Conservation (phyloP, 176 grass and related monocot genomes). For the Saccharum officinarum region DNA sequence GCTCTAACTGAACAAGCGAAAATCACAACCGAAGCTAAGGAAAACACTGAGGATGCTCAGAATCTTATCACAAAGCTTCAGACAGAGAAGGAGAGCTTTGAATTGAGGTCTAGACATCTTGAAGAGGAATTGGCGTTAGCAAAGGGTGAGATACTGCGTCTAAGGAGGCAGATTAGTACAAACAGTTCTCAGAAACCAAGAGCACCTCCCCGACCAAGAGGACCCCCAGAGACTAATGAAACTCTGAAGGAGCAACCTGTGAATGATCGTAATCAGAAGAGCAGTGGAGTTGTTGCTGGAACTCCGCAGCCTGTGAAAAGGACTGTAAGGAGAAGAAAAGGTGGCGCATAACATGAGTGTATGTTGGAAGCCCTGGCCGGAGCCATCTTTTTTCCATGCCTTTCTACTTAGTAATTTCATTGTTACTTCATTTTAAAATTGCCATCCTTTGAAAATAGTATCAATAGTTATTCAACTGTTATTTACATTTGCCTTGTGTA, state of each 20-base stretch:
- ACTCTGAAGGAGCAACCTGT: conserved; percentile 43
- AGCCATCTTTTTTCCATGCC: neutral
- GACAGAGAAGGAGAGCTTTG: conserved; percentile 72
- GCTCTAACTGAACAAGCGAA: conserved; percentile 77
- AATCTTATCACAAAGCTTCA: conserved; percentile 72
- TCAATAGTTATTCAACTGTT: neutral
- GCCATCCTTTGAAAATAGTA: conserved; percentile 26
- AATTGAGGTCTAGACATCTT: conserved; percentile 79
- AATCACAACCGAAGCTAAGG: conserved; percentile 52
- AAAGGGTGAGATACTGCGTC: conserved; percentile 90
- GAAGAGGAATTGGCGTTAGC: conserved; percentile 89
- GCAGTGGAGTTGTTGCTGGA: conserved; percentile 45
- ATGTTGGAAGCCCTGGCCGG: conserved; percentile 8
- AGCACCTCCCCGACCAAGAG: conserved; percentile 31
- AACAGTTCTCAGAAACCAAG: conserved; percentile 45
- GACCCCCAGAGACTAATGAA: conserved; percentile 30
- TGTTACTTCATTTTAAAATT: conserved; percentile 29
- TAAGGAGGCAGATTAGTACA: conserved; percentile 67
- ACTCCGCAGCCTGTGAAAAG: conserved; percentile 49
- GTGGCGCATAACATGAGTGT: conserved; percentile 36
- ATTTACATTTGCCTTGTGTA: conserved; percentile 32
- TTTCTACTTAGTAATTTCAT: conserved; percentile 20
- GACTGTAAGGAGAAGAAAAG: conserved; percentile 68
- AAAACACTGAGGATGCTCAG: conserved; percentile 86
- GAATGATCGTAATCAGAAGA: conserved; percentile 48